Conservation (phyloP, 2,329 filamentous ascomycete species). For the Laburnicola sp. region DNA sequence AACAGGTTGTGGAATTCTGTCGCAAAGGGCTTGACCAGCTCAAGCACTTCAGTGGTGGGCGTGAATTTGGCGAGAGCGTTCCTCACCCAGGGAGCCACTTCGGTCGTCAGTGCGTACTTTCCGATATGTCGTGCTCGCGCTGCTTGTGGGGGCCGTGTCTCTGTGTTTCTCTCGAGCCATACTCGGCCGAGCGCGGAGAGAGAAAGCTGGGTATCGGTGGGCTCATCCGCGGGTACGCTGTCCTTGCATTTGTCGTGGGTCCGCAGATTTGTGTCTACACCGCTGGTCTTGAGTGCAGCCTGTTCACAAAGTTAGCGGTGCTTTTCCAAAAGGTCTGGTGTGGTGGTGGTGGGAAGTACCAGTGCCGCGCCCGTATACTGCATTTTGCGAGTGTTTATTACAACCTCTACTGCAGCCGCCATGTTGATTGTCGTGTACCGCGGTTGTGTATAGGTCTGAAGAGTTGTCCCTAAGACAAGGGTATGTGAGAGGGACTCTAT, state of each 20-base stretch:
- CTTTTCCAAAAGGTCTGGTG: too few species aligned
- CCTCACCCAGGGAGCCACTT: conserved; percentile 4
- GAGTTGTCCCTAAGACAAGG: too few species aligned
- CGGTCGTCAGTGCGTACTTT: conserved; percentile 3
- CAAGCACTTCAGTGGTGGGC: not conserved
- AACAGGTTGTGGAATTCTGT: not conserved
- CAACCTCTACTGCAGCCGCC: too few species aligned
- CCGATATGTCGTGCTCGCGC: conserved; percentile 4
- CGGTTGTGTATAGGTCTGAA: too few species aligned
- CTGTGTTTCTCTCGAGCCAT: not conserved
- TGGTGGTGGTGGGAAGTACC: too few species aligned
- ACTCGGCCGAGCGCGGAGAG: not conserved
- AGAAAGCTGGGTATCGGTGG: not conserved
- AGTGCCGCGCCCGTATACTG: too few species aligned
- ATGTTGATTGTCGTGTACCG: too few species aligned
- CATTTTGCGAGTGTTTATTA: too few species aligned
- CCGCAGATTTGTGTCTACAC: not conserved
- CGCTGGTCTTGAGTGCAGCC: conserved; percentile 4
- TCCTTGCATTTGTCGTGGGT: conserved; percentile 1
- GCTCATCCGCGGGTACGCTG: not conserved
- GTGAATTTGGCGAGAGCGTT: not conserved
- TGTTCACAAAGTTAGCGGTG: not conserved
- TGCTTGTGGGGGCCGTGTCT: not conserved
- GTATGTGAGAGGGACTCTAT: too few species aligned
- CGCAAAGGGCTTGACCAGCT: conserved; percentile 5